Percentiles rank a stretch among this genome's conserved stretches.
Evolutionary conservation across 2,329 filamentous ascomycete species (phyloP).

Genomic region (Aureobasidium pullulans): DNA sequence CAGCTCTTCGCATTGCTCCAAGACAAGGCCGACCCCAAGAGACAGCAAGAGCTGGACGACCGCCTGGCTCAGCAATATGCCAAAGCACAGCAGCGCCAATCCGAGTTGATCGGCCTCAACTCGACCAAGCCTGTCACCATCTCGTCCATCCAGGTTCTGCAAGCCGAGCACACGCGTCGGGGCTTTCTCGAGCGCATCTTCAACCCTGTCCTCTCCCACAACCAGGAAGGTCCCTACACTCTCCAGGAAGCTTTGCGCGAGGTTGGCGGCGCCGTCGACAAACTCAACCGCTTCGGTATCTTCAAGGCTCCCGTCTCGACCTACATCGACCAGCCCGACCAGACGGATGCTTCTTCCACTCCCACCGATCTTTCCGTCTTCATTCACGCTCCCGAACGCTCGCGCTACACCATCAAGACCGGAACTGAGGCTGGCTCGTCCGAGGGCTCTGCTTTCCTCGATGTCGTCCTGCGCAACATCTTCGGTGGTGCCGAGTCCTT

Average conservation of each 20-base stretch:
- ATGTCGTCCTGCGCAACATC: slow-evolving; percentile 80
- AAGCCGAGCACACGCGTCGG: slow-evolving; percentile 74
- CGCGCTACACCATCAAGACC: slow-evolving; percentile 80
- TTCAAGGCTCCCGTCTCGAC: slow-evolving; percentile 78
- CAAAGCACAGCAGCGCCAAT: slow-evolving; percentile 56
- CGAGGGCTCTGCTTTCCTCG: slow-evolving; percentile 88
- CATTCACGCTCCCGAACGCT: slow-evolving; percentile 69
- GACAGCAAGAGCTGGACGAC: slow-evolving; percentile 54
- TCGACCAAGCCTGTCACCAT: slow-evolving; percentile 81
- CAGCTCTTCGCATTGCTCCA: slow-evolving; percentile 55
- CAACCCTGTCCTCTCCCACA: slow-evolving; percentile 64
- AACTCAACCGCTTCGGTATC: slow-evolving; percentile 76
- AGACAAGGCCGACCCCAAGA: slow-evolving; percentile 52
- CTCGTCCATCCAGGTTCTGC: slow-evolving; percentile 74
- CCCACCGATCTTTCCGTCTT: slow-evolving; percentile 76
- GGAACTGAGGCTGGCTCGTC: slow-evolving; percentile 91
- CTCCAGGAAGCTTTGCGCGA: slow-evolving; percentile 70
- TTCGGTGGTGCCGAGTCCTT: slow-evolving; percentile 90
- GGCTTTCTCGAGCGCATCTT: slow-evolving; percentile 78
- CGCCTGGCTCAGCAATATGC: slow-evolving; percentile 51
- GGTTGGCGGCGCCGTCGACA: slow-evolving; percentile 62
- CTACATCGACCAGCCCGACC: slow-evolving; percentile 69
- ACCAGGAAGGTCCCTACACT: slow-evolving; percentile 62
- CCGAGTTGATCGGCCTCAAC: slow-evolving; percentile 68
- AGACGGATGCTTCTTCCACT: slow-evolving; percentile 59